Evolutionary conservation across 768 basidiomycete species (phyloP).

Genomic region (Suillus brevipes): DNA sequence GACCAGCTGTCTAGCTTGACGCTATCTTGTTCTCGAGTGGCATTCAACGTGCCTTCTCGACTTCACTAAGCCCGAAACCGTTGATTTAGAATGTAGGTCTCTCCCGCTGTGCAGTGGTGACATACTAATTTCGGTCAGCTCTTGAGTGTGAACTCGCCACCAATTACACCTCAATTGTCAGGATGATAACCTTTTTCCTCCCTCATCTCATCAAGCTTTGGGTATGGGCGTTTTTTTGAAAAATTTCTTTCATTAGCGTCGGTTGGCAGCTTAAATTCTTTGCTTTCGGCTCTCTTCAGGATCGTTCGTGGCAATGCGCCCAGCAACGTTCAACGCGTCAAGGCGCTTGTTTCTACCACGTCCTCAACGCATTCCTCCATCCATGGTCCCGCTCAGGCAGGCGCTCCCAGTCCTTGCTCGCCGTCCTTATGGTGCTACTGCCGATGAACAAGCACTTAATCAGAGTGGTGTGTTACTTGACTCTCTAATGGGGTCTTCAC

Average conservation of each 20-base stretch:
- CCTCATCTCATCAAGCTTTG: slow-evolving; percentile 58
- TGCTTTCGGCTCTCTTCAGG: neutral
- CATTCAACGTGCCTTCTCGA: slow-evolving; percentile 49
- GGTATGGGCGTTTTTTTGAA: slow-evolving; percentile 35
- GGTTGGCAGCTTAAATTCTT: neutral
- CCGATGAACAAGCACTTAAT: slow-evolving; percentile 23
- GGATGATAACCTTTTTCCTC: slow-evolving; percentile 47
- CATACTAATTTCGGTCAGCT: neutral
- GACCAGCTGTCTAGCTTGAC: slow-evolving; percentile 45
- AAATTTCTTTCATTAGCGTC: too few species aligned
- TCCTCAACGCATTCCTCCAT: neutral
- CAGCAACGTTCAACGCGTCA: neutral
- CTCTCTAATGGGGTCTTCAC: slow-evolving; percentile 25
- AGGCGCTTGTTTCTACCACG: neutral
- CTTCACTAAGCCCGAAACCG: slow-evolving; percentile 43
- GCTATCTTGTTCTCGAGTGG: slow-evolving; percentile 55
- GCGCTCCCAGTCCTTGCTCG: slow-evolving; percentile 8
- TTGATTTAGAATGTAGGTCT: slow-evolving; percentile 41
- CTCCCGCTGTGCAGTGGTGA: neutral
- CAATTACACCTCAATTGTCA: slow-evolving; percentile 55
- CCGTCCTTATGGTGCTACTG: slow-evolving; percentile 16
- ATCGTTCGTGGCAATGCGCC: neutral
- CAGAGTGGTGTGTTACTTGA: slow-evolving; percentile 26
- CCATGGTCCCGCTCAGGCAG: neutral
- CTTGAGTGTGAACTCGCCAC: slow-evolving; percentile 46